These are phyloP conservation scores for Aspergillus piperis DNA, from an alignment of 2,329 filamentous ascomycete genomes.

Conservation along the genomic window DNA sequence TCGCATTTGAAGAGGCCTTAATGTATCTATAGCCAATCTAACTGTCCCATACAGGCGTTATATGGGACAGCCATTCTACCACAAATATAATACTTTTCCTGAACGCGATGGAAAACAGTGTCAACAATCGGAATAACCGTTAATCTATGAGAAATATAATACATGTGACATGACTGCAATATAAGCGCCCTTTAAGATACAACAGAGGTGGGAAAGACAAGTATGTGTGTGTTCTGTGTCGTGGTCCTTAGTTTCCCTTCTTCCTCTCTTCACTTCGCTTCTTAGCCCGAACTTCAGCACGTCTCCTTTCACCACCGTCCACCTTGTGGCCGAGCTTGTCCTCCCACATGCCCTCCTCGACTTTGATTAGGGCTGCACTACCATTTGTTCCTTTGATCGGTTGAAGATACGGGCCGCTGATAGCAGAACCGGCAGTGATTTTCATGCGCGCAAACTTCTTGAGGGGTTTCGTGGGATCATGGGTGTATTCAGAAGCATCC, in stretches of 20 bases:
- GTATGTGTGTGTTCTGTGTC: neutral
- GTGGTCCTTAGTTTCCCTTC: slow-evolving; percentile 49
- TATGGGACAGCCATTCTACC: neutral
- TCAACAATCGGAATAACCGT: neutral
- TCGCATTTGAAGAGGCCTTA: neutral
- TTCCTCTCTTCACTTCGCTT: slow-evolving; percentile 76
- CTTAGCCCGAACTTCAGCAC: slow-evolving; percentile 84
- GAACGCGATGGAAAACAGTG: neutral
- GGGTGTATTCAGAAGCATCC: slow-evolving; percentile 57
- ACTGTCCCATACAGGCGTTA: neutral
- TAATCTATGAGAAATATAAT: neutral
- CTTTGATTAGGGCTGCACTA: slow-evolving; percentile 64
- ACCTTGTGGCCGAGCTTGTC: slow-evolving; percentile 83
- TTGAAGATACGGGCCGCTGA: slow-evolving; percentile 73
- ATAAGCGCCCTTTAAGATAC: neutral
- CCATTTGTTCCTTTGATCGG: slow-evolving; percentile 64
- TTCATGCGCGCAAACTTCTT: slow-evolving; percentile 65
- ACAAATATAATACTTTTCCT: neutral
- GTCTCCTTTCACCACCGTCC: slow-evolving; percentile 91
- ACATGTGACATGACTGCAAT: neutral
- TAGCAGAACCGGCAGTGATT: slow-evolving; percentile 67
- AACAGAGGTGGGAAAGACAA: neutral
- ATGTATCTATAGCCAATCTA: neutral
- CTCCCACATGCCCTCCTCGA: slow-evolving; percentile 92
- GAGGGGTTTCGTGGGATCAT: slow-evolving; percentile 45